Percentiles rank a stretch among this genome's conserved stretches.
Evolutionary conservation across 208 protist genomes (phyloP).

Genomic region (Entamoeba moshkovskii): DNA sequence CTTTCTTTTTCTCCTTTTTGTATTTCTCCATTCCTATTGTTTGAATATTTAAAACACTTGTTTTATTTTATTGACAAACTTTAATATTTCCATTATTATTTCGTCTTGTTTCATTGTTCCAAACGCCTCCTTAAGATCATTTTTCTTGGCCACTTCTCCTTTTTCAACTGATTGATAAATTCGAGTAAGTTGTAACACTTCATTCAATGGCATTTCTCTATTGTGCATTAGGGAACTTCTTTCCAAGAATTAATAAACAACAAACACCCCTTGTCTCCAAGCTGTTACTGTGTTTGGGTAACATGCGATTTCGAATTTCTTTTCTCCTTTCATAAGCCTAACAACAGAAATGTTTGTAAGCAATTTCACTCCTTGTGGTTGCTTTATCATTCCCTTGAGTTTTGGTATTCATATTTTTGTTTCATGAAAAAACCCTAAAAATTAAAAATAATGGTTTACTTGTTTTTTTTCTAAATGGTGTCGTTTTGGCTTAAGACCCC

Average conservation of each 20-base stretch:
- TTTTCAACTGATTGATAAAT: constrained; percentile 9
- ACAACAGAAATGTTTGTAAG: constrained; percentile 5
- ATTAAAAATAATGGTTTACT: too few species aligned
- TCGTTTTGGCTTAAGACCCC: too few species aligned
- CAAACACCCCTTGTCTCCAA: constrained; percentile 10
- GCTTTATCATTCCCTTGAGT: not conserved
- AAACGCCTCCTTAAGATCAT: not conserved
- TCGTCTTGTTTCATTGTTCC: not conserved
- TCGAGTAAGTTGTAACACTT: constrained; percentile 10
- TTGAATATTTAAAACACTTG: too few species aligned
- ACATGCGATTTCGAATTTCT: constrained; percentile 15
- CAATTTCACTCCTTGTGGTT: not conserved
- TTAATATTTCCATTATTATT: constrained; percentile 13
- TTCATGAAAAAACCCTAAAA: too few species aligned
- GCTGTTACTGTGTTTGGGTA: constrained; percentile 10
- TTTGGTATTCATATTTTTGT: too few species aligned
- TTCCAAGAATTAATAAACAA: not conserved
- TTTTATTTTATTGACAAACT: too few species aligned
- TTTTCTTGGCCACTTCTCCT: constrained; percentile 15
- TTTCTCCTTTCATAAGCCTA: not conserved
- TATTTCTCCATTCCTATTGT: too few species aligned
- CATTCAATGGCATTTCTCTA: constrained; percentile 11
- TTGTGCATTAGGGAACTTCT: too few species aligned
- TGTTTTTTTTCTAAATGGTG: too few species aligned
- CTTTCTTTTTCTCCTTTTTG: not conserved